Base-by-base conservation (phyloP, 306 rosid species). In the Casuarina equisetifolia region DNA sequence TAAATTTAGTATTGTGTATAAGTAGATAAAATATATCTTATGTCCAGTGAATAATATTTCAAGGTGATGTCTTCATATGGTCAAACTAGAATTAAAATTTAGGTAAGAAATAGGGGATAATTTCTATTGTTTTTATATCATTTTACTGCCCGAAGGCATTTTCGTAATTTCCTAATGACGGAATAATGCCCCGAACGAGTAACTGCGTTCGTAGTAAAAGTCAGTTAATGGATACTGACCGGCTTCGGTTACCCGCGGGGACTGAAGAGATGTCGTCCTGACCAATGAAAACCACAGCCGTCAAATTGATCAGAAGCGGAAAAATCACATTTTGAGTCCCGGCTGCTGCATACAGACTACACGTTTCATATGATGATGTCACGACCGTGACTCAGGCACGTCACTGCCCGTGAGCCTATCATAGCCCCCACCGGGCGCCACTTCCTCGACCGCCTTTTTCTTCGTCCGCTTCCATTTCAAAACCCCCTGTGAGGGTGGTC, bases 361-460 rank as follows among this genome's bases (percentile, higher is more conserved):
- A 5, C 50, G 1, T 3, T 43, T 38, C 20, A 11, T 9, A 36
- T 3, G 52, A 5, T 62, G 64, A 70, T 58, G 17, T 32, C 50
- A 9, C 58, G 16, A 17, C 9, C 9, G 67, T 68, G 44, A n/a
- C 45, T n/a, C 42, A 10, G 43, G 9, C 3, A 9, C 51, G 6
- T 16, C 70, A 2, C 11, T 4, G 1, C 55, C 35, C 10, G 81
- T 71, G 52, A 48, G 1, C 1, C 13, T 76, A 63, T 64, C 78
- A 46, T 7, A 8, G 49, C 6, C 67, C 40, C 59, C 70, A 25
- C 46, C 4, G 42, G 1, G 44, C 70, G 0, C 49, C 38, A 58
- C 15, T 35, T 0, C n/a, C 38, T 51, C 39, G 8, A 78, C 85
- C 81, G 84, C 84, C 81, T 72, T 69, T 69, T 38, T 58, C 73